Evolutionary conservation across 2,329 filamentous ascomycete genomes (phyloP), one percentile per base, ranked within the genome.

Genomic region (Ceratocystis lukuohia): DNA sequence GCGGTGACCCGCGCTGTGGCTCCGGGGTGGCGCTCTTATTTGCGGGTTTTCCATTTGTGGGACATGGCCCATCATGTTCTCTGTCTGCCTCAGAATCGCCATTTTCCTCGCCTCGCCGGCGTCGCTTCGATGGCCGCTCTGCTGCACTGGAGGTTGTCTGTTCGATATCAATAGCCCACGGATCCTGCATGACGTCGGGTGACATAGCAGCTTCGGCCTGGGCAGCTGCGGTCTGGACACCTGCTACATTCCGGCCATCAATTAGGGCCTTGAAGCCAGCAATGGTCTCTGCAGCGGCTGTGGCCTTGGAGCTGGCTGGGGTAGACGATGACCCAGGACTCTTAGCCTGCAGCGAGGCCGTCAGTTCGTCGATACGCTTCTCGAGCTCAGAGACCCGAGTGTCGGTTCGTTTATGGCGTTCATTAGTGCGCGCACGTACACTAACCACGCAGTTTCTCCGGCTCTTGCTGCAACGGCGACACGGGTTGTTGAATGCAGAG

Each of bases 391-490:
- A 88, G 12, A 96, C 91, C 64, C 91, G 82, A 70, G 85, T 93
- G 74, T 96, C 92, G 65, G 89, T 91, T 80, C 96, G 96, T 79
- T 93, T 96, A 78, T 93, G 89, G 57, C 91, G 82, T 76, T 95
- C 96, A 17, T 66, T 67, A 7, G 66, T 68, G 50, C 90, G 75
- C 37, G 80, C 84, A 15, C 82, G 89, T 69, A 85, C 84, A 0
- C 90, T 95, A 69, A 92, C 86, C 50, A 92, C 77, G 73, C 91
- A 96, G 69, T 80, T 80, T 46, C 91, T 80, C n/a, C 85, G 84
- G 2, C 90, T 88, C 76, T 95, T 96, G 63, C 83, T 82, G 74
- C 91, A 96, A 69, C 91, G 83, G 74, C 83, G 85, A 74, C 88
- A 91, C 2, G 86, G 80, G 3, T 84, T 84, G 28, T 87, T 82